Evolutionary conservation across 2,329 filamentous ascomycete species (phyloP), one percentile per base, ranked within the genome.

Genomic region (Clarireedia sp.): DNA sequence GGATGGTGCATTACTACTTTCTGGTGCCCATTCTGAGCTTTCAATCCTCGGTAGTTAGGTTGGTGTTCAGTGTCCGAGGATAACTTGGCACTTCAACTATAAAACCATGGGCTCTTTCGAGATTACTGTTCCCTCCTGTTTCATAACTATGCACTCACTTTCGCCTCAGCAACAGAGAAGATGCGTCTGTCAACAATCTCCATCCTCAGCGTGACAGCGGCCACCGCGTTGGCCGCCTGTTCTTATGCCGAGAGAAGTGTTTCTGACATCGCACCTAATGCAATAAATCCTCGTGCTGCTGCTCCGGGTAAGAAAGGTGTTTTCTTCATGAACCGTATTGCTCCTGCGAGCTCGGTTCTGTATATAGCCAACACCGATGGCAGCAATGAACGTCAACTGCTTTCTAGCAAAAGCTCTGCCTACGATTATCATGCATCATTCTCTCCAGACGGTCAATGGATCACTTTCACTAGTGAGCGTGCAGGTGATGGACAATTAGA

Each of bases 401-500:
- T 74, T 38, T 57, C 61, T 6, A 55, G 26, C n/a, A 21, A 46
- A 4, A 23, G 69, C 29, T 53, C 60, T 9, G 51, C 59, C 6
- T 73, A 69, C 57, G 72, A 74, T 24, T 74, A 72, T 55, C 73
- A 74, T 49, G 70, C 67, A 7, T 36, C 19, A 10, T 45, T 52
- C 26, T 72, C 71, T 0, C 72, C 73, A 0, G 66, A 73, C 40
- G 71, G 73, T 14, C 54, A 72, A 52, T 73, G 70, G 68, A 63
- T 74, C 49, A 69, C 66, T 2, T 74, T 75, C 55, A 66, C 66
- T 10, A 74, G 72, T 3, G 72, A 75, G 48, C 68, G 70, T 26
- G 74, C 73, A 52, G 72, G 66, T 9, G 71, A 73, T 49, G 73
- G 72, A 2, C 67, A 75, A 23, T 68, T 70, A 1, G 72, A 75